Evolutionary conservation across 306 rosid genomes (phyloP).

Genomic region (Coriaria nepalensis): DNA sequence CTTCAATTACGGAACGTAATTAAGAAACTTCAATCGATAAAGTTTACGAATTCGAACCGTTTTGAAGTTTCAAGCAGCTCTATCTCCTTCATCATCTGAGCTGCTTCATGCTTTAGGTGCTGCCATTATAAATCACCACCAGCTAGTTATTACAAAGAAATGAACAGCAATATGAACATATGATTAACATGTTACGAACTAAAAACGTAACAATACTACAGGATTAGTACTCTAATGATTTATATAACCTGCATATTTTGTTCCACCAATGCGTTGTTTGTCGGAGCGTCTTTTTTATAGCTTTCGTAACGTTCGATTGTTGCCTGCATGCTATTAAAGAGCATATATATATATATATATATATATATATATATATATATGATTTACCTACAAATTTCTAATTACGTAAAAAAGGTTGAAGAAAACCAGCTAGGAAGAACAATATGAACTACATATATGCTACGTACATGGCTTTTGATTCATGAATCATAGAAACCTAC

Average conservation of each 20-base stretch:
- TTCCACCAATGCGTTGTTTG: slow-evolving; percentile 21
- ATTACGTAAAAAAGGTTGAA: too few species aligned
- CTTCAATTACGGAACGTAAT: neutral
- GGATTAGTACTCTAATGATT: neutral
- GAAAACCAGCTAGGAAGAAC: too few species aligned
- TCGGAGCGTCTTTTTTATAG: slow-evolving; percentile 25
- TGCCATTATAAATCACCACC: slow-evolving; percentile 26
- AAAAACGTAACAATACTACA: neutral
- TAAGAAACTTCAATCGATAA: neutral
- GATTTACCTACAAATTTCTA: too few species aligned
- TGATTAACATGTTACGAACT: neutral
- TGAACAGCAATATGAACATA: too few species aligned
- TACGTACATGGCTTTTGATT: neutral
- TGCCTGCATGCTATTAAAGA: slow-evolving; percentile 47
- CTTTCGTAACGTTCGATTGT: slow-evolving; percentile 51
- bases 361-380: too few species aligned
- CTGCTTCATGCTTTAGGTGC: slow-evolving; percentile 44
- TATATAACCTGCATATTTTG: slow-evolving; percentile 45
- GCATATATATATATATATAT: too few species aligned
- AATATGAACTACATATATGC: neutral
- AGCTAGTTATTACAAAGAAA: too few species aligned
- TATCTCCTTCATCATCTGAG: slow-evolving; percentile 49
- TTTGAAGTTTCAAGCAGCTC: slow-evolving; percentile 62
- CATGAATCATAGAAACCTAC: too few species aligned
- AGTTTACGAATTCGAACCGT: slow-evolving; percentile 26